Base-by-base conservation (phyloP, 2,329 filamentous ascomycete genomes). In the Colletotrichum sidae region DNA sequence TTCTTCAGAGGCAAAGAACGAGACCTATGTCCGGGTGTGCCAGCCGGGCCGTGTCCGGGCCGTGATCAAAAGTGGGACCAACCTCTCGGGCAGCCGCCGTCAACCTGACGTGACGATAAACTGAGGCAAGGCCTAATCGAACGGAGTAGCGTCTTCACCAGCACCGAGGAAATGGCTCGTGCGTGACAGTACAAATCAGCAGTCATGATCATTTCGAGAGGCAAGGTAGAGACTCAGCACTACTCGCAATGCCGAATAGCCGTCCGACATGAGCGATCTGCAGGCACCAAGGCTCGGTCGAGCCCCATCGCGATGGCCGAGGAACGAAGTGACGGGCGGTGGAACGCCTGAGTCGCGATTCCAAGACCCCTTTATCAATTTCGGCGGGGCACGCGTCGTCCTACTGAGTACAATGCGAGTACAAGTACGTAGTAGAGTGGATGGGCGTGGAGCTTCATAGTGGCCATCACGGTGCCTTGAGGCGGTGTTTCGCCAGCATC, bases 301-400 rank as follows among this genome's bases (percentile, higher is more conserved):
- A 46, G 41, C 34, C 17, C 55, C 60, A 47, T 63, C 35, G 33
- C 47, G 34, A 12, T 37, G 33, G 46, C 53, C 41, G 53, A 55
- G 33, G 17, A n/a, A 49, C 15, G 34, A 33, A 17, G 15, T 60
- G 58, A 11, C 51, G 52, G 35, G 33, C 8, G 42, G 35, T 37
- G 33, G 13, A 47, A n/a, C 12, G 13, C 37, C 41, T 59, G 60
- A 63, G 49, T 53, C 60, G 55, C 25, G 47, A 11, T 15, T 34
- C 34, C 41, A 39, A 62, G 58, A 25, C 25, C 5, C 25, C 25
- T 25, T 61, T 61, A 61, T 61, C 59, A 61, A 61, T 61, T 53
- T 38, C 8, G 25, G 54, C 55, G 54, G 53, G 46, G 34, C 34
- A 25, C 12, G 34, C 15, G 34, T 8, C 17, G 11, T 50, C 17